phyloP scores from a whole-genome alignment of 441 rosid genomes.

The Rhodomyrtus psidioides region DNA sequence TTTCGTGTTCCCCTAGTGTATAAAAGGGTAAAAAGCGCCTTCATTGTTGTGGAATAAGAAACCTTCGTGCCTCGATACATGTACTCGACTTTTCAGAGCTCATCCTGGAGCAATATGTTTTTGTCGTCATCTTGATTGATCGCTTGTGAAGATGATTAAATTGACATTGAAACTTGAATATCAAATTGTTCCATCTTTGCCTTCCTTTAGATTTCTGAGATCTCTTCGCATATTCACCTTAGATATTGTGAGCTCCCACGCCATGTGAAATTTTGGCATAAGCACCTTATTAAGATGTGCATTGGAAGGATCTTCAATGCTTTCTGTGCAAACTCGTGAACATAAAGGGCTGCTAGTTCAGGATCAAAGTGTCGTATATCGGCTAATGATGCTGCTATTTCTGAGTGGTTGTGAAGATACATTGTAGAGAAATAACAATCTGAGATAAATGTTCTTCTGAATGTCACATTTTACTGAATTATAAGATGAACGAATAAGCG shows the following conservation, averaged over 20 bases:
- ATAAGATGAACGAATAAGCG: neutral
- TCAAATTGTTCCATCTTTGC: neutral
- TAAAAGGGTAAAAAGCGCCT: neutral
- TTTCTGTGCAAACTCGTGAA: neutral
- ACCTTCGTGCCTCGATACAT: neutral
- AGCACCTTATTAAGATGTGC: neutral
- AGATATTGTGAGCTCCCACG: neutral
- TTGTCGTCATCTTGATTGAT: neutral
- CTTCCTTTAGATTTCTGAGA: neutral
- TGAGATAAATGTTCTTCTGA: neutral
- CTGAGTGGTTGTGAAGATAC: neutral
- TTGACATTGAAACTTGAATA: neutral
- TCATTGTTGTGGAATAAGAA: neutral
- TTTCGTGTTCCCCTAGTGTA: neutral
- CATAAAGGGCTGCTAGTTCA: neutral
- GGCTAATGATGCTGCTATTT: neutral
- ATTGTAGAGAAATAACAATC: neutral
- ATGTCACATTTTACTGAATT: neutral
- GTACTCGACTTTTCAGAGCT: neutral
- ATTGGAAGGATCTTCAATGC: neutral
- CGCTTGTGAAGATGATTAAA: neutral
- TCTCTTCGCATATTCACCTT: neutral
- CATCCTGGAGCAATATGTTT: neutral
- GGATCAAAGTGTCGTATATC: neutral
- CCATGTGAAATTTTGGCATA: neutral